Evolutionary conservation across 2,329 filamentous ascomycete genomes (phyloP).

Genomic region (Verticillium isaacii): DNA sequence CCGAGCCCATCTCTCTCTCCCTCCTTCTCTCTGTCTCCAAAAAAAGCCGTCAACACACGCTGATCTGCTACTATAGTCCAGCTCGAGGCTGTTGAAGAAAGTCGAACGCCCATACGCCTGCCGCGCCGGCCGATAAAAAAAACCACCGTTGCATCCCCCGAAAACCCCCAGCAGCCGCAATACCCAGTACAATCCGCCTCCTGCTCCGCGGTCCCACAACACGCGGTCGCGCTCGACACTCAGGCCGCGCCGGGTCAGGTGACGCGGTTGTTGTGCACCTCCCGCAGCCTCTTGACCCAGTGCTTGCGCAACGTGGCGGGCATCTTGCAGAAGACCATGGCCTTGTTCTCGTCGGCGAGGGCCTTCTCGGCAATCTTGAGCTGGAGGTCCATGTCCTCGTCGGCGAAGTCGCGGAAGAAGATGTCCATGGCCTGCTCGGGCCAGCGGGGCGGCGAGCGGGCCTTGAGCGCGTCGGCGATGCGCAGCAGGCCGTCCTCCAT

Average conservation of each 20-base stretch:
- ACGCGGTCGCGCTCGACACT: neutral
- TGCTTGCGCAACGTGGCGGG: constrained; percentile 45
- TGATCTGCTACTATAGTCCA: neutral
- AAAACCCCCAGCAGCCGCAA: neutral
- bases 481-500: constrained; percentile 31
- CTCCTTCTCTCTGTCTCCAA: neutral
- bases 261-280: constrained; percentile 36
- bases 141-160: neutral
- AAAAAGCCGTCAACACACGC: neutral
- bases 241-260: neutral
- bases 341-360: constrained; percentile 54
- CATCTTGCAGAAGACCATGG: constrained; percentile 61
- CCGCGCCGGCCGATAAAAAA: neutral
- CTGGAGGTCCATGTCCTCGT: constrained; percentile 54
- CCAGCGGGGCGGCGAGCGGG: constrained; percentile 40
- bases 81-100: neutral
- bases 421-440: constrained; percentile 55
- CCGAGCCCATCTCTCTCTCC: neutral
- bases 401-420: constrained; percentile 53
- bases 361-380: constrained; percentile 55
- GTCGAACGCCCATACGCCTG: neutral
- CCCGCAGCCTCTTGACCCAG: constrained; percentile 50
- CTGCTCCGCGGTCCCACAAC: neutral
- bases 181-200: neutral
- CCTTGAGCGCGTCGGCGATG: constrained; percentile 33